Base-by-base conservation (phyloP, 495 filamentous ascomycete species). In the Penicillium silybi region DNA sequence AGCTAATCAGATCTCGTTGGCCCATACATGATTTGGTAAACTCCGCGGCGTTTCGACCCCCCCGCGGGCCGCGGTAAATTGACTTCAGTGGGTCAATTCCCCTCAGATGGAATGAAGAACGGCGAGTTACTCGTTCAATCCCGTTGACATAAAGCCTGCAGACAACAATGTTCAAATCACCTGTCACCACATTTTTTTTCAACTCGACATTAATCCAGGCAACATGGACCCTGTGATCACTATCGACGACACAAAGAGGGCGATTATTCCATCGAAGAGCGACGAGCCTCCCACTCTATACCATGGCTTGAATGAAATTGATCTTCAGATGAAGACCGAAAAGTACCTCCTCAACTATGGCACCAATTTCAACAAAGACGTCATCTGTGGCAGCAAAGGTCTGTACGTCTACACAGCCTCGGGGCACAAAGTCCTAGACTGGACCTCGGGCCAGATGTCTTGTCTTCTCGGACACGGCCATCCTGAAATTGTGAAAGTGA, bases 371-470 rank as follows among this genome's bases (percentile, higher is more conserved):
- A 57, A 53, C 32, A 48, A 53, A 19, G 49, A 57, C n/a, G 42
- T 63, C 20, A 61, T 64, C 34, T 50, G 42, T 26, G 58, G 44
- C 20, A 59, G 57, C 45, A 58, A 52, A 46, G 67, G 67, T 3
- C 52, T 59, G 13, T 53, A 54, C 16, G 56, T 68, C 9, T 57
- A 64, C 40, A 53, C 55, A 25, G 48, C 52, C 11, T 58, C 50
- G 32, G 59, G 63, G 17, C 67, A 65, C 25, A 62, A 63, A 32
- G 66, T 81, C 27, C 68, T 80, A 2, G 77, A 80, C 58, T 80
- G 72, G 66, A 82, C 79, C 0, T 81, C 79, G 0, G 80, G 79
- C 25, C 79, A 82, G 46, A 80, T 80, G 76, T 75, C 73, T 16
- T 81, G 73, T 19, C 64, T 82, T 0, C 67, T 83, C 1, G 80